Evolutionary conservation across 1,139 yeast genomes (phyloP).

Genomic region (Suhomyces choctaworum): DNA sequence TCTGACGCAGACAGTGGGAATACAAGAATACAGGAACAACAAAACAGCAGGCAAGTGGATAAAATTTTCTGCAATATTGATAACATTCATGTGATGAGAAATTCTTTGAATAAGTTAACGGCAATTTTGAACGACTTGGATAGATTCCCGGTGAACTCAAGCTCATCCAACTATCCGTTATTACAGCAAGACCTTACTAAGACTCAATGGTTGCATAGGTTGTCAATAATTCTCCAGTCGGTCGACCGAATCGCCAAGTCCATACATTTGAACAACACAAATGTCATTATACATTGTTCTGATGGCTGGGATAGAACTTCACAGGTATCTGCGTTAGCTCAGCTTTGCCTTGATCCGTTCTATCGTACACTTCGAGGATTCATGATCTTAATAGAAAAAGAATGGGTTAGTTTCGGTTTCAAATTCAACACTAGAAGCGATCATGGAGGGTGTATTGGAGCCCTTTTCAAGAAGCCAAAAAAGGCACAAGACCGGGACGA

Average conservation of each 20-base stretch:
- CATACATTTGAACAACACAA: constrained; percentile 77
- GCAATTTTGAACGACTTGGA: constrained; percentile 72
- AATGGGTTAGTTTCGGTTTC: constrained; percentile 95
- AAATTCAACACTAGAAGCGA: constrained; percentile 83
- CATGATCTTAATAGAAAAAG: constrained; percentile 82
- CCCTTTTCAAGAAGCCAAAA: constrained; percentile 27
- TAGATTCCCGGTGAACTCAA: constrained; percentile 35
- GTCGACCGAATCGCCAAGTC: constrained; percentile 79
- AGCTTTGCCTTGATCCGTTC: constrained; percentile 86
- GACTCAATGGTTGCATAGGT: constrained; percentile 79
- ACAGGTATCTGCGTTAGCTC: constrained; percentile 81
- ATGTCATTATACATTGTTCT: constrained; percentile 86
- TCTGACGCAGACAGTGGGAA: constrained; percentile 11
- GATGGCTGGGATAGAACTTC: constrained; percentile 99
- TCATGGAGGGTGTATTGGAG: constrained; percentile 57
- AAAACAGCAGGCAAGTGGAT: constrained; percentile 31
- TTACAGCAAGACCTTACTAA: constrained; percentile 53
- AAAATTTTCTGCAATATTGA: constrained; percentile 88
- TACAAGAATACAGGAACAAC: constrained; percentile 10
- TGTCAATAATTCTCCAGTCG: constrained; percentile 68
- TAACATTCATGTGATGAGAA: constrained; percentile 93
- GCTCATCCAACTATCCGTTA: constrained; percentile 22
- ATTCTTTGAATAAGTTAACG: constrained; percentile 65
- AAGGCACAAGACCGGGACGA: constrained; percentile 10
- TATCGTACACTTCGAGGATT: constrained; percentile 87